phyloP scores from a whole-genome alignment of 495 filamentous ascomycete species.

The Aspergillus affinis region DNA sequence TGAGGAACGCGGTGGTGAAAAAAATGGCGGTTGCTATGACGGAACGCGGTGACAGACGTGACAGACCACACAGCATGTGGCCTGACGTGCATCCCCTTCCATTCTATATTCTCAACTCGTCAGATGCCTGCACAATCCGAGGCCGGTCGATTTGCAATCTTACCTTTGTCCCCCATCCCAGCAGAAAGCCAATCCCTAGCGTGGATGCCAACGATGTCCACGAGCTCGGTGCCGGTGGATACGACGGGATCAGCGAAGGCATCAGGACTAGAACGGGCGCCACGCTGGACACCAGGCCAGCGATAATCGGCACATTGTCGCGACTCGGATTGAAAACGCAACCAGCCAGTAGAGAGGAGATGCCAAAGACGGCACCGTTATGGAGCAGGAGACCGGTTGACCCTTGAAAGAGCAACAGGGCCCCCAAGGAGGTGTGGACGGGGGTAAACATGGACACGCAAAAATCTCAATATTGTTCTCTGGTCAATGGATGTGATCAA shows the following conservation, averaged over 20 bases:
- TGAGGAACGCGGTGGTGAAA: constrained; percentile 52
- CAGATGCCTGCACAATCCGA: constrained; percentile 3
- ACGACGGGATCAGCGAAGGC: constrained; percentile 47
- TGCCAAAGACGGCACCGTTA: constrained; percentile 56
- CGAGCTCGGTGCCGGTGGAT: constrained; percentile 33
- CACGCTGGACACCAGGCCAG: constrained; percentile 47
- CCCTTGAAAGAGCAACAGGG: constrained; percentile 53
- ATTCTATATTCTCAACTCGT: constrained; percentile 29
- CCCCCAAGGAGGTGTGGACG: constrained; percentile 54
- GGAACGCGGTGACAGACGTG: constrained; percentile 52
- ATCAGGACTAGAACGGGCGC: constrained; percentile 38
- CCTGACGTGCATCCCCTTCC: constrained; percentile 59
- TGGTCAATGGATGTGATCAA: background rate
- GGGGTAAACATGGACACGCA: constrained; percentile 56
- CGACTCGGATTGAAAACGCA: constrained; percentile 36
- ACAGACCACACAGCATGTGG: constrained; percentile 60
- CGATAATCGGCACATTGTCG: constrained; percentile 49
- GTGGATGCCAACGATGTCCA: constrained; percentile 36
- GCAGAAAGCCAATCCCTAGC: constrained; percentile 43
- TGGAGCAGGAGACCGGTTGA: constrained; percentile 53
- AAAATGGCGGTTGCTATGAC: constrained; percentile 55
- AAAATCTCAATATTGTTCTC: background rate
- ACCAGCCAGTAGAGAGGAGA: constrained; percentile 49
- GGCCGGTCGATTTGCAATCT: background rate
- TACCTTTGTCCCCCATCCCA: constrained; percentile 60